Base-by-base conservation (phyloP, 768 basidiomycete species). In the Tricholoma saponaceum region DNA sequence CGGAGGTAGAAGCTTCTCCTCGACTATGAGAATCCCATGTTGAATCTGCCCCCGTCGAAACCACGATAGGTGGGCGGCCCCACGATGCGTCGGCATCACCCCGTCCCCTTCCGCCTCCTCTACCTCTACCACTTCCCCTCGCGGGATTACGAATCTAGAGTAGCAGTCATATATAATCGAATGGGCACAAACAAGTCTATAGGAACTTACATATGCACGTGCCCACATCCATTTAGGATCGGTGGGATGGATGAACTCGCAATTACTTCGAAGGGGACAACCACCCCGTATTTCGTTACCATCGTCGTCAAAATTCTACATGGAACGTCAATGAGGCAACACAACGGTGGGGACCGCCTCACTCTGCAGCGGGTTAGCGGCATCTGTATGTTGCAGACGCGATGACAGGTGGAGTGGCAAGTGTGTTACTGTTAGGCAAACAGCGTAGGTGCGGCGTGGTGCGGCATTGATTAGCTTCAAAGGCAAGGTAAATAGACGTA, bases 171-270 rank as follows among this genome's bases (percentile, higher is more conserved):
- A n/a, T 10, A 28, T 22, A 3, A 9, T 43, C 20, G 14, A 16
- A 54, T 28, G 30, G 14, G 18, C 8, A 50, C 14, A 28, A 51
- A 37, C 26, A 30, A 44, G 26, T 12, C 5, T 23, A 16, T 53
- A 8, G 2, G 44, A 20, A 23, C 61, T 14, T 51, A 60, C 59
- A 44, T 52, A 55, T 22, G 20, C 28, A 3, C 33, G 37, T 18
- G 67, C 67, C 41, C 18, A 25, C 2, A 28, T 50, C 70, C 70
- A 72, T 33, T 18, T 37, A 16, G 64, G 56, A 16, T 69, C 55
- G 16, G 55, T 56, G 4, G 70, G 70, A 56, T 72, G 71, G 3
- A 67, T 44, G 35, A 64, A 72, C 28, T 25, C 20, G 37, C 71
- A 72, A 43, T 43, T 20, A 26, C 41, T 50, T 58, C 33, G 23